Base-by-base conservation (phyloP, 768 basidiomycete genomes). In the Erythrobasidium yunnanense region DNA sequence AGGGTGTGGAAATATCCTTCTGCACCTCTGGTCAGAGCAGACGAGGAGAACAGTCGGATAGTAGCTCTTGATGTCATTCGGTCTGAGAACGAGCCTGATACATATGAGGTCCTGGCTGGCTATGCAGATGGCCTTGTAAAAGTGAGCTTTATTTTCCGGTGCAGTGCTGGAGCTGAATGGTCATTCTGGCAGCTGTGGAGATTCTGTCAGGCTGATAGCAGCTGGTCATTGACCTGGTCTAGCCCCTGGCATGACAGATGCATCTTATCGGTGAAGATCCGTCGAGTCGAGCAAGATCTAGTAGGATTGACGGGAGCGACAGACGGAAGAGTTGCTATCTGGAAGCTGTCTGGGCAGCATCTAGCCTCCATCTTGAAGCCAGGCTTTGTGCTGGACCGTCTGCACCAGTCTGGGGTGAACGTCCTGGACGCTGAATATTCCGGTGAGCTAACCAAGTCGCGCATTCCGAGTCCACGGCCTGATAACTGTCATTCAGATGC, bases 1-100 rank as follows among this genome's bases (percentile, higher is more conserved):
- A 8, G 8, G 22, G 49, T 25, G 17, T 18, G 49, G 22, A 51
- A 23, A 25, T 7, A 51, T 25, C 13, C 49, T 23, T 11, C 22
- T 11, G 23, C 13, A 8, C 8, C 23, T 11, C 17, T 18, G 11
- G 11, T 25, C 8, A 8, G 11, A 11, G 49, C 13, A 51, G 49
- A 51, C 49, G 49, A 51, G 23, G 49, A 51, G 11, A 8, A 25
- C 49, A 46, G 38, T 52, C 51, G 33, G 29, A 11, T 32, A 5
- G 38, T 56, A 34, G 38, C 55, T 29, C 35, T 56, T 23, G 25
- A 56, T 56, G 55, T 56, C 8, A 15, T 56, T 29, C 30, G 38
- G 29, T 4, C 23, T n/a, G n/a, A n/a, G 18, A 13, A 29, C 22
- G 30, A 35, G 3, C 35, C 55, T 4, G 22, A 13, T 3, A 52